A percentile compares a stretch with the other conserved stretches of the same genome.
Conservation (phyloP, 2,329 filamentous ascomycete genomes). For the Hypomyces rosellus region DNA sequence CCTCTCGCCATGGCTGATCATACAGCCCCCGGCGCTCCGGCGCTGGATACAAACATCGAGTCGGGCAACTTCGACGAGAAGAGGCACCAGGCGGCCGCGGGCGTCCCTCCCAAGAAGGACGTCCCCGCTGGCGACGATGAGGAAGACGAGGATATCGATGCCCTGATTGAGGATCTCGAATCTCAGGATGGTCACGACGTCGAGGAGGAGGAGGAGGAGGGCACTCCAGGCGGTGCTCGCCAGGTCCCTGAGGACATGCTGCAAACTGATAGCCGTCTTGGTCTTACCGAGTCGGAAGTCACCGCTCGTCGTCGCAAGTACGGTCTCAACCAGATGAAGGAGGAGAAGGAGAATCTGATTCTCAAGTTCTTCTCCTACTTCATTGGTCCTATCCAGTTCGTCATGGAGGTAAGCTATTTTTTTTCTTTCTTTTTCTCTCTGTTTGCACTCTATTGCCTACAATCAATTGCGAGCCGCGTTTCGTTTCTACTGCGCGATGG, state of each 20-base stretch:
- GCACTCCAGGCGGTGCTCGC: constrained; percentile 48
- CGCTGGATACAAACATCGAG: constrained; percentile 59
- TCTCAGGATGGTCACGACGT: constrained; percentile 66
- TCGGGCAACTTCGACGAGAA: constrained; percentile 62
- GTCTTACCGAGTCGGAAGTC: constrained; percentile 69
- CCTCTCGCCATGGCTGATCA: constrained; percentile 46
- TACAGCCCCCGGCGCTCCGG: constrained; percentile 45
- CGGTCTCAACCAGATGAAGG: constrained; percentile 84
- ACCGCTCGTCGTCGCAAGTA: constrained; percentile 58
- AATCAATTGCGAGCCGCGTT: background rate
- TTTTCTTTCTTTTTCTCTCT: background rate
- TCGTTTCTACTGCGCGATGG: background rate
- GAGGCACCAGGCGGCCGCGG: constrained; percentile 29
- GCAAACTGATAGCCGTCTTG: constrained; percentile 65
- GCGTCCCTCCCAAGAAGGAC: constrained; percentile 31
- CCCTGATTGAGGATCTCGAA: constrained; percentile 81
- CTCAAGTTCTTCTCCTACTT: constrained; percentile 82
- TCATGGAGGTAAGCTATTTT: constrained; percentile 68
- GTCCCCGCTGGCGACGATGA: constrained; percentile 58
- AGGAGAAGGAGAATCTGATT: constrained; percentile 79
- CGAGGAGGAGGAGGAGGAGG: constrained; percentile 53
- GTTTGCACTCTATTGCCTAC: background rate
- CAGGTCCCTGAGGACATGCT: constrained; percentile 68
- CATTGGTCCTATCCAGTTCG: constrained; percentile 84
- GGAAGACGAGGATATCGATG: constrained; percentile 73